These are phyloP conservation scores for Retiboletus fuscus DNA, from an alignment of 1,284 basidiomycete species.

Conservation along the genomic window DNA sequence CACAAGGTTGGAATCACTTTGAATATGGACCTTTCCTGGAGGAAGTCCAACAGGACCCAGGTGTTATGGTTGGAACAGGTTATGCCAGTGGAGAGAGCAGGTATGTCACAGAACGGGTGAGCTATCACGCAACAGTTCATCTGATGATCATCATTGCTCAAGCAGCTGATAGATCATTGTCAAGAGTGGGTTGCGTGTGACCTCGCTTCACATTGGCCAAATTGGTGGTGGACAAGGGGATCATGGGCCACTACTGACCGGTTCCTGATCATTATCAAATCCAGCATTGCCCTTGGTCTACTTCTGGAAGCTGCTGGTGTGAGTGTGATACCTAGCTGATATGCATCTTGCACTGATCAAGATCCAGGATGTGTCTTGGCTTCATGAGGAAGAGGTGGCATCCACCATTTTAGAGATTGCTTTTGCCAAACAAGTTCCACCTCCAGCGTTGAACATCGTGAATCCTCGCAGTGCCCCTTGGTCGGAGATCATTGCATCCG, in stretches of 20 bases:
- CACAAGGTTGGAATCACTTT: slow-evolving; percentile 39
- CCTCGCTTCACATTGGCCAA: slow-evolving; percentile 1
- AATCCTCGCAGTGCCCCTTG: neutral
- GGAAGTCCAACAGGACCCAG: slow-evolving; percentile 34
- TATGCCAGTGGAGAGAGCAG: slow-evolving; percentile 46
- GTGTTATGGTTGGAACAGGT: slow-evolving; percentile 38
- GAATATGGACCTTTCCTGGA: slow-evolving; percentile 46
- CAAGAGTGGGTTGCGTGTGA: neutral
- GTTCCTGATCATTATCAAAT: slow-evolving; percentile 1
- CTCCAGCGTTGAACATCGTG: slow-evolving; percentile 1
- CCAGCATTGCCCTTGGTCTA: neutral
- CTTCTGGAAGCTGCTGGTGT: neutral
- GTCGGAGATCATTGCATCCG: neutral
- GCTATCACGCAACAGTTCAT: neutral
- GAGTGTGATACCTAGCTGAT: no score
- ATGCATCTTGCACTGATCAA: neutral
- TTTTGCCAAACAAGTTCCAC: neutral
- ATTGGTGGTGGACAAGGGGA: slow-evolving; percentile 1
- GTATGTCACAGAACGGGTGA: neutral
- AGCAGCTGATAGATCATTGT: neutral
- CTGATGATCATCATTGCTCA: neutral
- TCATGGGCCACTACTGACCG: slow-evolving; percentile 3
- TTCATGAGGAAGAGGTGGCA: slow-evolving; percentile 3
- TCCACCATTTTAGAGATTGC: neutral
- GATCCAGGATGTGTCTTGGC: neutral